Conservation (phyloP, 192 early-diverging fungal genomes). For the Rhizoclosmatium globosum region DNA sequence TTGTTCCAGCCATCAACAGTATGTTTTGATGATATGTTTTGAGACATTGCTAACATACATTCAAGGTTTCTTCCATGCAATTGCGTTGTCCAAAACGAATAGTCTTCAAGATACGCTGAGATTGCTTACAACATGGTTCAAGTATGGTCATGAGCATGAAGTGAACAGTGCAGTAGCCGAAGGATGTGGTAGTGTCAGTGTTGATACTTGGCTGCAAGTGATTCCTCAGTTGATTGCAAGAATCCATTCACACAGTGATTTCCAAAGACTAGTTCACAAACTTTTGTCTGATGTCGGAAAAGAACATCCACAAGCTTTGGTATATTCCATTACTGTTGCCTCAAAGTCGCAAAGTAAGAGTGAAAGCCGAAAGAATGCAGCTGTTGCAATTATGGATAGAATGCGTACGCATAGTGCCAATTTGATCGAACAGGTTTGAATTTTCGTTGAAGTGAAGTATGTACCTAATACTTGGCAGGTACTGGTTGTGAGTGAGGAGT, state of each 20-base stretch:
- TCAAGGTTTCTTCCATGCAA: constrained; percentile 81
- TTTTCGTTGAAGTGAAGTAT: constrained; percentile 30
- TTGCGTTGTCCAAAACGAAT: constrained; percentile 79
- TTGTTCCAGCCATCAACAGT: constrained; percentile 76
- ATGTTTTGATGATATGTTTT: constrained; percentile 1
- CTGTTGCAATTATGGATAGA: constrained; percentile 81
- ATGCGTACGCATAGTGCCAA: constrained; percentile 74
- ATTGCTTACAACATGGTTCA: constrained; percentile 86
- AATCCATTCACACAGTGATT: constrained; percentile 74
- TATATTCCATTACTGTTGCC: constrained; percentile 89
- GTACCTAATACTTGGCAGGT: neutral
- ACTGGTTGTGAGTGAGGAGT: constrained; percentile 80
- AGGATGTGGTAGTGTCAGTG: constrained; percentile 74
- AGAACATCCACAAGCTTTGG: constrained; percentile 86
- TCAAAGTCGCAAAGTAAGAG: constrained; percentile 74
- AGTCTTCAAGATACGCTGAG: constrained; percentile 87
- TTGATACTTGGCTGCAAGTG: constrained; percentile 91
- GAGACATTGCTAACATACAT: neutral
- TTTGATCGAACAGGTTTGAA: constrained; percentile 79
- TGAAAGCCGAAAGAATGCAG: constrained; percentile 67
- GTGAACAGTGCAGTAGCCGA: constrained; percentile 73
- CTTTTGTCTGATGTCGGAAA: constrained; percentile 82
- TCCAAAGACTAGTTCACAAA: constrained; percentile 78
- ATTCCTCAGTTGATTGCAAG: constrained; percentile 91
- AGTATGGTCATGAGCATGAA: constrained; percentile 78